These are phyloP conservation scores for Marasmius oreades DNA, from an alignment of 1,284 basidiomycete species.

Conservation along the genomic window DNA sequence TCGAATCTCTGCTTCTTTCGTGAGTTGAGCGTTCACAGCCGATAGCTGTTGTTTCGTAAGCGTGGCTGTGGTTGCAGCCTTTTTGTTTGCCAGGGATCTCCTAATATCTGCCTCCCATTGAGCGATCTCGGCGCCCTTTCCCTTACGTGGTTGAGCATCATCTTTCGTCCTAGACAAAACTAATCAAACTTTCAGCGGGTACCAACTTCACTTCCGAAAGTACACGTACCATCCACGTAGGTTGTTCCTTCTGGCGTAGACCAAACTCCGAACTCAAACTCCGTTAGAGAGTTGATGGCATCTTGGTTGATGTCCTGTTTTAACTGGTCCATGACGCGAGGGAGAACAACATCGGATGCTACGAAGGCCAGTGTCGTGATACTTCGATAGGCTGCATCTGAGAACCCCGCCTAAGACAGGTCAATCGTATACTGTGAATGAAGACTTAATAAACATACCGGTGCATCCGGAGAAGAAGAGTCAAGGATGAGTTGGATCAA, in stretches of 20 bases:
- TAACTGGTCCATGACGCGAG: slow-evolving; percentile 67
- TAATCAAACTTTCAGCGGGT: slow-evolving; percentile 22
- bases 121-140: slow-evolving; percentile 83
- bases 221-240: slow-evolving; percentile 69
- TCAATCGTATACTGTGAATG: neutral
- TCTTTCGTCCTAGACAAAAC: slow-evolving; percentile 65
- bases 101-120: slow-evolving; percentile 95
- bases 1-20: slow-evolving; percentile 72
- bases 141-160: slow-evolving; percentile 56
- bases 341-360: slow-evolving; percentile 64
- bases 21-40: slow-evolving; percentile 75
- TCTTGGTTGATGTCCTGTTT: slow-evolving; percentile 57
- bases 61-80: slow-evolving; percentile 40
- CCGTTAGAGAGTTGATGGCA: slow-evolving; percentile 59
- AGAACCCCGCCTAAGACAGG: slow-evolving; percentile 40
- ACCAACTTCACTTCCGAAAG: neutral
- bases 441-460: slow-evolving; percentile 31
- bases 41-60: slow-evolving; percentile 84
- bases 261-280: slow-evolving; percentile 82
- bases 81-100: slow-evolving; percentile 78
- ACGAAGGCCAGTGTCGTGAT: slow-evolving; percentile 79
- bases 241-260: slow-evolving; percentile 75
- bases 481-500: slow-evolving; percentile 49
- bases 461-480: slow-evolving; percentile 38
- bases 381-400: slow-evolving; percentile 71